These are phyloP conservation scores for Cercospora berteroae DNA, from an alignment of 2,329 filamentous ascomycete genomes.

Conservation along the genomic window DNA sequence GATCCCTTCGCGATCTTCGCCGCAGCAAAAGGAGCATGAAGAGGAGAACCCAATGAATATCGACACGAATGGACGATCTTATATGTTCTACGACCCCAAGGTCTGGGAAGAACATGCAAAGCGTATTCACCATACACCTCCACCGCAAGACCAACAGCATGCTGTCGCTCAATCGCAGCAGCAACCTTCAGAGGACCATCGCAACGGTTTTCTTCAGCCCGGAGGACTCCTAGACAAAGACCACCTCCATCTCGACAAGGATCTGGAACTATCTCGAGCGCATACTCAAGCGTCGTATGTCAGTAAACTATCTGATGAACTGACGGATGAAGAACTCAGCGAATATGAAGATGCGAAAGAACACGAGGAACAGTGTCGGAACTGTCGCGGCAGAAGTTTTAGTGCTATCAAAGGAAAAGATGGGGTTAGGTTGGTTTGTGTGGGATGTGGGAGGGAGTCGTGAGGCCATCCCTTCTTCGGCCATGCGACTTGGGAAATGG, in stretches of 20 bases:
- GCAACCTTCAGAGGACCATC: conserved; percentile 22
- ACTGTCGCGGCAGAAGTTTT: conserved; percentile 62
- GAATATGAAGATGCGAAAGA: conserved; percentile 47
- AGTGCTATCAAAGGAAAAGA: conserved; percentile 57
- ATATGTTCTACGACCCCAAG: conserved; percentile 53
- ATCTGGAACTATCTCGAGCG: conserved; percentile 36
- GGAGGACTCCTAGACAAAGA: not conserved
- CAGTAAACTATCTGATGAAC: conserved; percentile 60
- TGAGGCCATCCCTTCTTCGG: not conserved
- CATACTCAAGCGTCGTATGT: conserved; percentile 42
- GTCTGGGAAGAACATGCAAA: conserved; percentile 30
- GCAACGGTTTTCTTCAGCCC: not conserved
- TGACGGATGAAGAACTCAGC: conserved; percentile 43
- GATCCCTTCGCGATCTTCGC: conserved; percentile 2
- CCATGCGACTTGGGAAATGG: too few species aligned
- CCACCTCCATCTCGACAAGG: not conserved
- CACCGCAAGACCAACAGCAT: conserved; percentile 13
- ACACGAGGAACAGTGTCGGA: conserved; percentile 46
- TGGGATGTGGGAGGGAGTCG: not conserved
- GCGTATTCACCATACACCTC: conserved; percentile 19
- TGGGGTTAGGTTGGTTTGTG: conserved; percentile 53
- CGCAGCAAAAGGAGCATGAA: conserved; percentile 22
- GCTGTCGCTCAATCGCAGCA: conserved; percentile 12
- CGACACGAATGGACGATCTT: conserved; percentile 51
- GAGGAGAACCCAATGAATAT: conserved; percentile 34